These are phyloP conservation scores for Globisporangium iwayamae DNA, from an alignment of 352 stramenopile genomes.

Conservation along the genomic window DNA sequence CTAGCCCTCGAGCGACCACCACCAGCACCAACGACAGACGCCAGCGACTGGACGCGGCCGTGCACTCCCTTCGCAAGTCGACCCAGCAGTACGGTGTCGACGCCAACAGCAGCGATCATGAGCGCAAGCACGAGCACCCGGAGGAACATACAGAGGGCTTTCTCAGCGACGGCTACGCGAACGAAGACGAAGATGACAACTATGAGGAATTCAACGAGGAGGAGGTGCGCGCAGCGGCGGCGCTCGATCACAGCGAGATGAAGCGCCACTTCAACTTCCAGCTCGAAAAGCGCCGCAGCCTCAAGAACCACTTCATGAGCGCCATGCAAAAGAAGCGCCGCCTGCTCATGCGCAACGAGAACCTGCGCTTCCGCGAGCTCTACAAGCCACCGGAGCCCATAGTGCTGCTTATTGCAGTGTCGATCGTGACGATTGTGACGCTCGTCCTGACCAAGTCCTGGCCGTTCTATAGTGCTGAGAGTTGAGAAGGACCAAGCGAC, in stretches of 20 bases:
- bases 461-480: slow-evolving; percentile 54
- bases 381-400: slow-evolving; percentile 66
- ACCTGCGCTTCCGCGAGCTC: slow-evolving; percentile 72
- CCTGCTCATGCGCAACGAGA: slow-evolving; percentile 63
- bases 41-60: slow-evolving; percentile 10
- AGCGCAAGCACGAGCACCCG: neutral
- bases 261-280: slow-evolving; percentile 43
- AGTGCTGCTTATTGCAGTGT: slow-evolving; percentile 48
- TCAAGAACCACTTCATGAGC: slow-evolving; percentile 36
- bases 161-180: slow-evolving; percentile 10
- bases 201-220: slow-evolving; percentile 29
- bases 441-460: slow-evolving; percentile 76
- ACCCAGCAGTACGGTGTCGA: slow-evolving; percentile 18
- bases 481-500: neutral
- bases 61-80: slow-evolving; percentile 23
- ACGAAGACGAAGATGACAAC: slow-evolving; percentile 28
- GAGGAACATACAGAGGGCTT: neutral
- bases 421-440: slow-evolving; percentile 56
- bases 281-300: slow-evolving; percentile 30
- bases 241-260: slow-evolving; percentile 45
- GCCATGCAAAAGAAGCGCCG: slow-evolving; percentile 59
- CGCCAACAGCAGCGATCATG: neutral
- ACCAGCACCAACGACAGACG: neutral
- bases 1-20: neutral
- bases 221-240: slow-evolving; percentile 27